A percentile compares a stretch with the other conserved stretches of the same genome.
phyloP scores from a whole-genome alignment of 805 yeast species.

The Teunomyces tritomae region DNA sequence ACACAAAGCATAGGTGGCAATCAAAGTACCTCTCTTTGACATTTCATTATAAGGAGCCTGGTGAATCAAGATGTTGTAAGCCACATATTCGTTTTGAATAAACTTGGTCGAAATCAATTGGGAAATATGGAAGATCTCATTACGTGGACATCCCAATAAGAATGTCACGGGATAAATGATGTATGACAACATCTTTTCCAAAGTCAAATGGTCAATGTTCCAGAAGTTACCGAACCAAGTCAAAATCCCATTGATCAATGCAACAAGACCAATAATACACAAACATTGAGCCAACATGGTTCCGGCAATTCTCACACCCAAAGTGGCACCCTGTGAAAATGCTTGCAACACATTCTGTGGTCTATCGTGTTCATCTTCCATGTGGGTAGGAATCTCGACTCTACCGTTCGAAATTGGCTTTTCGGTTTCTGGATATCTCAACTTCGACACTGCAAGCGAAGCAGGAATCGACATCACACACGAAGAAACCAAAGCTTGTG shows the following conservation, averaged over 20 bases:
- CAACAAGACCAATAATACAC: slow-evolving; percentile 60
- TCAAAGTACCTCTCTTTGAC: slow-evolving; percentile 49
- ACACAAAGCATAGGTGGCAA: slow-evolving; percentile 62
- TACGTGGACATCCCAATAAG: slow-evolving; percentile 53
- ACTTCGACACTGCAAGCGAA: slow-evolving; percentile 56
- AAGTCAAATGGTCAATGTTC: slow-evolving; percentile 51
- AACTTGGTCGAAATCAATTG: slow-evolving; percentile 54
- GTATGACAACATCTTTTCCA: slow-evolving; percentile 57
- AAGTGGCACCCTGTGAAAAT: slow-evolving; percentile 55
- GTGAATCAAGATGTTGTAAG: slow-evolving; percentile 40
- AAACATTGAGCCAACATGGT: slow-evolving; percentile 56
- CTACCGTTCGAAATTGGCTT: slow-evolving; percentile 50
- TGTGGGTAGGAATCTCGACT: slow-evolving; percentile 44
- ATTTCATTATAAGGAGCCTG: slow-evolving; percentile 45
- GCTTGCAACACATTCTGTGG: slow-evolving; percentile 57
- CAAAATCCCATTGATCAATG: slow-evolving; percentile 53
- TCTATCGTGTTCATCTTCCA: slow-evolving; percentile 24
- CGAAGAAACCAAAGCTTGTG: slow-evolving; percentile 62
- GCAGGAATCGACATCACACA: slow-evolving; percentile 72
- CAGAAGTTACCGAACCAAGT: slow-evolving; percentile 63
- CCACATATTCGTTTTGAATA: slow-evolving; percentile 63
- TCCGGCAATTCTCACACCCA: slow-evolving; percentile 56
- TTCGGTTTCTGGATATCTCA: slow-evolving; percentile 59
- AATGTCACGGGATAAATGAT: slow-evolving; percentile 59
- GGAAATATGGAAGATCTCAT: slow-evolving; percentile 50